Evolutionary conservation across 148 eudicot genomes (phyloP).

Genomic region (Fallopia convolvulus): DNA sequence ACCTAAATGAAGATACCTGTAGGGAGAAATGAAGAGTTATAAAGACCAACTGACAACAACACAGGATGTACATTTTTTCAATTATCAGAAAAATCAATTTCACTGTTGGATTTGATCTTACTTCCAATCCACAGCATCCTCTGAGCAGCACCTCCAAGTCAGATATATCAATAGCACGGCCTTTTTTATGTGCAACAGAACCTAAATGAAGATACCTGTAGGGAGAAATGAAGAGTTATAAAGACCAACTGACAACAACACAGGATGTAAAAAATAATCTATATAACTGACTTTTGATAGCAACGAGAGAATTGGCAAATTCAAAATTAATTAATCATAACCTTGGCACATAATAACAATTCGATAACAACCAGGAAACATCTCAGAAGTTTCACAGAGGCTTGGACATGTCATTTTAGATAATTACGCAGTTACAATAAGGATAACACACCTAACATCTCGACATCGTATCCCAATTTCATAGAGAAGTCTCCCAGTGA

Average conservation of each 20-base stretch:
- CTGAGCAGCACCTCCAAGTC: constrained; percentile 85
- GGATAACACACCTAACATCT: constrained; percentile 41
- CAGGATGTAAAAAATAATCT: background rate
- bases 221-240: constrained; percentile 13
- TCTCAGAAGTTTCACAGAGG: background rate
- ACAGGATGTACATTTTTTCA: background rate
- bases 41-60: background rate
- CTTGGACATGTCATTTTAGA: background rate
- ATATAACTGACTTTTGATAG: background rate
- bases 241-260: background rate
- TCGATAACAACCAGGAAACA: background rate
- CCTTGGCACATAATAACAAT: background rate
- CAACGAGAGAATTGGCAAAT: background rate
- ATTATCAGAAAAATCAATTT: background rate
- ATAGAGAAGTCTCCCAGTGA: constrained; percentile 64
- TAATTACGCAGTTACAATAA: background rate
- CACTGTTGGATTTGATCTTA: constrained; percentile 34
- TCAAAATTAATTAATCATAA: background rate
- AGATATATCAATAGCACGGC: constrained; percentile 61
- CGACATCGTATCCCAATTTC: constrained; percentile 56
- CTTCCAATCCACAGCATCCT: constrained; percentile 93
- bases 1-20: constrained; percentile 88
- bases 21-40: constrained; percentile 16
- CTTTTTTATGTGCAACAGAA: constrained; percentile 88
- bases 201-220: constrained; percentile 89